A percentile compares a stretch with the other conserved stretches of the same genome.
Evolutionary conservation across 2,329 filamentous ascomycete genomes (phyloP).

Genomic region (Stagonosporopsis chrysanthemi): DNA sequence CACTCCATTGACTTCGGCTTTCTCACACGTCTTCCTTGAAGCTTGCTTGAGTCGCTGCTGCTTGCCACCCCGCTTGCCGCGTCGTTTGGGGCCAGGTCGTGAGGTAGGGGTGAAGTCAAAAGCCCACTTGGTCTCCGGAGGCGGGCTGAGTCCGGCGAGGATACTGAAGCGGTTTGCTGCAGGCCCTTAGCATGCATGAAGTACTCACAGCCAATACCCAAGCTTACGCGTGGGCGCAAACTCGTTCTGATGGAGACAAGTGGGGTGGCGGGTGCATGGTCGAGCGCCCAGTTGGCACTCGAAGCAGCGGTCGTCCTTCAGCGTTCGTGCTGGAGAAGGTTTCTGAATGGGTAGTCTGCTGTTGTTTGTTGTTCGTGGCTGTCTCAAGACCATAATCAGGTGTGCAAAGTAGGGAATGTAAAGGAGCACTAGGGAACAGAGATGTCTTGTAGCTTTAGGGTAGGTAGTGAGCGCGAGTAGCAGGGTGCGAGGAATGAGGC

Average conservation of each 20-base stretch:
- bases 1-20: constrained; percentile 1
- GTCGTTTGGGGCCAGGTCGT: constrained; percentile 14
- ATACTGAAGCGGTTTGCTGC: constrained; percentile 43
- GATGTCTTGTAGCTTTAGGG: constrained; percentile 16
- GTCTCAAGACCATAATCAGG: constrained; percentile 27
- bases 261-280: constrained; percentile 11
- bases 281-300: constrained; percentile 19
- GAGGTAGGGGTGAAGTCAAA: constrained; percentile 29
- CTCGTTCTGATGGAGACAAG: constrained; percentile 26
- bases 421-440: constrained; percentile 14
- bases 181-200: not conserved
- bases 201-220: too few species aligned
- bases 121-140: constrained; percentile 28
- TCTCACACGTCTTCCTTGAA: constrained; percentile 4
- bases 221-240: constrained; percentile 35
- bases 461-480: constrained; percentile 3
- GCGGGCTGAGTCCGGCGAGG: constrained; percentile 31
- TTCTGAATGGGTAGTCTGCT: constrained; percentile 17
- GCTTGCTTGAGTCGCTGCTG: constrained; percentile 20
- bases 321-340: constrained; percentile 11
- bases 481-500: not conserved
- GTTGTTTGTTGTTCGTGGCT: constrained; percentile 18
- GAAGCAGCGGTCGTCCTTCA: constrained; percentile 20
- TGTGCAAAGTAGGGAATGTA: constrained; percentile 18
- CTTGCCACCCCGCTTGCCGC: constrained; percentile 32